Evolutionary conservation across 768 basidiomycete genomes (phyloP), one percentile per base, ranked within the genome.

Genomic region (Daedalea quercina): DNA sequence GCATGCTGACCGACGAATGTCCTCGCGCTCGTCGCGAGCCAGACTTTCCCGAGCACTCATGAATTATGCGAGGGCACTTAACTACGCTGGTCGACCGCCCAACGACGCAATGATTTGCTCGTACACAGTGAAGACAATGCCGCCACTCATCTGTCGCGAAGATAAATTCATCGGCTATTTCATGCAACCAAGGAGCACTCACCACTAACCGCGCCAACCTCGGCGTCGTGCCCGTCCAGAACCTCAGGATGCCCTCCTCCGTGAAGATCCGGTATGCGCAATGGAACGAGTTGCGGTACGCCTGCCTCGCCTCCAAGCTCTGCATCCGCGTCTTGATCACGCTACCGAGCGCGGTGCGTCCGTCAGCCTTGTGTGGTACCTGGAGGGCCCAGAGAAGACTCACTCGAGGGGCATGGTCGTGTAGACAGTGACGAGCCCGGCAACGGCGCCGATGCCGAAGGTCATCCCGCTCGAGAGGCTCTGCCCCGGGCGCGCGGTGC

Each of bases 261-360:
- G 85, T 92, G 57, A 92, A 84, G 64, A 97, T 94, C 44, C 94
- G 79, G 63, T 96, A 95, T 3, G 85, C 94, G 60, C 95, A 98
- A 61, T 98, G 94, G 72, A 97, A 89, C 2, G 94, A 85, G 63
- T 99, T 97, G 34, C 85, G 82, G 66, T 98, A 99, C 54, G 93
- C 85, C 22, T 75, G 70, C 9, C 80, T 76, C 0, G 95, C 96
- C 52, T 81, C 79, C 9, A 99, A 76, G 4, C 91, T 85, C 69
- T 99, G 96, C 96, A 98, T 99, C 23, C 95, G 82, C 11, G 96
- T 98, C 72, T 98, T 99, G 70, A 98, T 82, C 26, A 97, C 94
- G 64, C 93, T 95, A 58, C 13, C 43, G 55, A 53, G 31, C 43
- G 26, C 9, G 7, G 24, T 24, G 28, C 28, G 11, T 31, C 28